Percentiles rank a stretch among this genome's conserved stretches.
Evolutionary conservation across 768 basidiomycete species (phyloP).

Genomic region (Suillus lakei): DNA sequence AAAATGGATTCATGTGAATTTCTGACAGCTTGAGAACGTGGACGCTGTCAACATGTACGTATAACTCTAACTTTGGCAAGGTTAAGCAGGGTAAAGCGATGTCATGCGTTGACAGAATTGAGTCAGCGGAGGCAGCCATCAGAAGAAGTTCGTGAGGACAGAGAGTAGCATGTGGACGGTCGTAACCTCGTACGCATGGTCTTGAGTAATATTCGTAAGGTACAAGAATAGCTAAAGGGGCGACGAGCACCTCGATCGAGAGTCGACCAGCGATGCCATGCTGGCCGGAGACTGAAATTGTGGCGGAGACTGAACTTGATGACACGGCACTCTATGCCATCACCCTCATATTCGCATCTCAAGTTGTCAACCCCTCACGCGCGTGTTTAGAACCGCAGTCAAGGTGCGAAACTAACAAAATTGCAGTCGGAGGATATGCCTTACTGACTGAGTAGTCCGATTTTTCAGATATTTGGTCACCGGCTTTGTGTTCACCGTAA

Average conservation of each 20-base stretch:
- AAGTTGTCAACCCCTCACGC: slow-evolving; percentile 10
- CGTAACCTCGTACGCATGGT: too few relatives aligned
- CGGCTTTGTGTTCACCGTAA: not conserved
- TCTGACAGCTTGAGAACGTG: not conserved
- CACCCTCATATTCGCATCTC: slow-evolving; percentile 17
- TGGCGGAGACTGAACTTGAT: slow-evolving; percentile 22
- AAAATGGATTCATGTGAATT: not conserved
- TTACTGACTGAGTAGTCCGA: not conserved
- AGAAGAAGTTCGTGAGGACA: not conserved
- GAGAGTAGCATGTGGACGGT: not conserved
- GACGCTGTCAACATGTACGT: not conserved
- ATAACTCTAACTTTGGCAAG: not conserved
- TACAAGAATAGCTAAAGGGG: not conserved
- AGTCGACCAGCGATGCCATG: not conserved
- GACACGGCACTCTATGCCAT: slow-evolving; percentile 33
- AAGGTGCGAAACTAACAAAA: not conserved
- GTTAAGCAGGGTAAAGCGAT: not conserved
- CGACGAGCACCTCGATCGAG: not conserved
- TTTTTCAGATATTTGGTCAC: not conserved
- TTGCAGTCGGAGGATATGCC: not conserved
- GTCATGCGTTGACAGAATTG: not conserved
- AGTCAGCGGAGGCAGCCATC: not conserved
- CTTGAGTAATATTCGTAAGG: not conserved
- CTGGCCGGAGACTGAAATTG: slow-evolving; percentile 1
- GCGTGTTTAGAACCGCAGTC: not conserved